These are phyloP conservation scores for Vigna hirtella DNA, from an alignment of 306 rosid genomes.

Conservation along the genomic window DNA sequence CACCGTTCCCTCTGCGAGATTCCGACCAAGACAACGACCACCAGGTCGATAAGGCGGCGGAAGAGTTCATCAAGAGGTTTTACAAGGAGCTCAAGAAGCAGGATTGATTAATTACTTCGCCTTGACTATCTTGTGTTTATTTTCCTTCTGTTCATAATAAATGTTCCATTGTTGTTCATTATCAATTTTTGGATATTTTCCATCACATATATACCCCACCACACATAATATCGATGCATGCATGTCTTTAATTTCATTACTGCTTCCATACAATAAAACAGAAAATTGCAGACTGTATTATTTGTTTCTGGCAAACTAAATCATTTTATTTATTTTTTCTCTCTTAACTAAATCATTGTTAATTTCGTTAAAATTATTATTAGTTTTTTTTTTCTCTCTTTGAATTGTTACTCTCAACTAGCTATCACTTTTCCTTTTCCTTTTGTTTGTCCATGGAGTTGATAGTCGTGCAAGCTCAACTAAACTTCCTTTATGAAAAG, in stretches of 20 bases:
- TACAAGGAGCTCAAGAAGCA: constrained; percentile 70
- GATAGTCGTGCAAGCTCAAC: constrained; percentile 12
- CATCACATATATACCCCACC: background rate
- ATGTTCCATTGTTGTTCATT: background rate
- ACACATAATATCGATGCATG: background rate
- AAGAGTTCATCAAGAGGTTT: constrained; percentile 78
- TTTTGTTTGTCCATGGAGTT: background rate
- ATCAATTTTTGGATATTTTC: constrained; percentile 32
- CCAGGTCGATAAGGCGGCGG: constrained; percentile 81
- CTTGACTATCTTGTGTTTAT: background rate
- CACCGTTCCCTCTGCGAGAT: constrained; percentile 78
- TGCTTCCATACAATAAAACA: constrained; percentile 25
- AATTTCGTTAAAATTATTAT: no score
- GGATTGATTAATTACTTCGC: constrained; percentile 5
- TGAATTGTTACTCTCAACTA: no score
- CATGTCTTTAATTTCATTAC: background rate
- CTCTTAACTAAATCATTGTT: background rate
- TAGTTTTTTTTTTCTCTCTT: background rate
- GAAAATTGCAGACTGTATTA: background rate
- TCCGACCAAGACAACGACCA: constrained; percentile 51
- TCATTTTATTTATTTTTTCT: no score
- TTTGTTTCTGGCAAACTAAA: background rate
- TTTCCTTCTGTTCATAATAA: background rate
- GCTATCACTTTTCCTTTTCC: background rate
- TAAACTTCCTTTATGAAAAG: background rate